Percentiles rank a stretch among this genome's conserved stretches.
Evolutionary conservation across 208 protist species (phyloP).

Genomic region (Leishmania guyanensis): DNA sequence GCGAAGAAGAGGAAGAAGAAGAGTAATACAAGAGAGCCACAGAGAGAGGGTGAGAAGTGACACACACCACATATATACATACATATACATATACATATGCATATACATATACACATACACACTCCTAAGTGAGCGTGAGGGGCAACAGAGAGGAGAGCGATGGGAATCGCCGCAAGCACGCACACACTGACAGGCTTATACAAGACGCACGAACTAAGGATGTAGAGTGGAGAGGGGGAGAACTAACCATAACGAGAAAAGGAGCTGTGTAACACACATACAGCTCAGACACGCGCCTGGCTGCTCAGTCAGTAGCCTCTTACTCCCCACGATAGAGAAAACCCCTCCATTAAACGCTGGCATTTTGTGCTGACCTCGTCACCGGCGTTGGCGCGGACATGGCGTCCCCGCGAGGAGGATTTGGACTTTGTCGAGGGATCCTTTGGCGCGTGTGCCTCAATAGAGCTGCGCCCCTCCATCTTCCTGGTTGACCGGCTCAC

Average conservation of each 20-base stretch:
- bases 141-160: neutral
- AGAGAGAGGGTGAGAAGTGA: neutral
- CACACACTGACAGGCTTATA: neutral
- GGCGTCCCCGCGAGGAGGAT: neutral
- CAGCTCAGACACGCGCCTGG: neutral
- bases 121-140: no score
- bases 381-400: neutral
- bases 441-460: neutral
- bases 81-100: no score
- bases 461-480: neutral
- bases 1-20: slow-evolving; percentile 1
- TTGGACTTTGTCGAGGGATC: neutral
- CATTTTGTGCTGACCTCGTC: slow-evolving; percentile 22
- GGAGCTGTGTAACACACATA: neutral
- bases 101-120: no score
- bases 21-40: neutral
- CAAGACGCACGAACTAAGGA: neutral
- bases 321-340: slow-evolving; percentile 26
- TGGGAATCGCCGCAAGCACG: neutral
- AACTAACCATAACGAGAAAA: neutral
- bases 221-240: neutral
- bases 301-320: neutral
- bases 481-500: slow-evolving; percentile 27
- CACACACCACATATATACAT: neutral
- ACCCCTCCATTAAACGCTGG: slow-evolving; percentile 43